phyloP scores from a whole-genome alignment of 176 grass and related monocot genomes.

The Pontederia crassipes region DNA sequence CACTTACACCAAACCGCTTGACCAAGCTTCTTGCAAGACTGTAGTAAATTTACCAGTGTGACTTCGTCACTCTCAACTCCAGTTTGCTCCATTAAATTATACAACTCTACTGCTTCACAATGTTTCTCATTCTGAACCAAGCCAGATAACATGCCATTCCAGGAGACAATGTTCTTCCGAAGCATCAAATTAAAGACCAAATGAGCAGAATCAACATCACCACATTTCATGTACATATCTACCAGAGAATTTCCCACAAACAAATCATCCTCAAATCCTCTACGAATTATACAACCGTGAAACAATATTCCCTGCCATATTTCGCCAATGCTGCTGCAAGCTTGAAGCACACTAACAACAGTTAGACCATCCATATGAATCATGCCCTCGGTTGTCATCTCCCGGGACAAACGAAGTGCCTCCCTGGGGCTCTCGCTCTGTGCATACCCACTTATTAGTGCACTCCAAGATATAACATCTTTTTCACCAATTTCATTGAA shows the following conservation, averaged over 20 bases:
- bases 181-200: conserved; percentile 14
- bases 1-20: conserved; percentile 32
- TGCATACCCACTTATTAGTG: conserved; percentile 21
- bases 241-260: conserved; percentile 21
- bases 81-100: conserved; percentile 13
- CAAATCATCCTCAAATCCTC: conserved; percentile 21
- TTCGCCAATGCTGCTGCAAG: conserved; percentile 15
- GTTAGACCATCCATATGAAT: conserved; percentile 20
- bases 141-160: conserved; percentile 49
- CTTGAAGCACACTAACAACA: conserved; percentile 24
- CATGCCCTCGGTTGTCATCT: conserved; percentile 1
- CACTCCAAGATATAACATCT: conserved; percentile 35
- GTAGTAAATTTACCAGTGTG: conserved; percentile 32
- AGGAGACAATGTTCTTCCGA: conserved; percentile 34
- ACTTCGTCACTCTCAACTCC: conserved; percentile 18
- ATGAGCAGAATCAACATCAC: conserved; percentile 16
- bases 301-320: conserved; percentile 11
- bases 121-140: conserved; percentile 17
- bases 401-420: conserved; percentile 20
- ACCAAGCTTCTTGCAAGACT: conserved; percentile 40
- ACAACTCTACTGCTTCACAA: conserved; percentile 12
- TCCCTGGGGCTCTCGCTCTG: background rate
- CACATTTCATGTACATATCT: conserved; percentile 27
- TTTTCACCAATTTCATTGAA: conserved; percentile 24
- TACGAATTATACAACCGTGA: conserved; percentile 13